Base-by-base conservation (phyloP, 768 basidiomycete genomes). In the Pluteus cervinus region DNA sequence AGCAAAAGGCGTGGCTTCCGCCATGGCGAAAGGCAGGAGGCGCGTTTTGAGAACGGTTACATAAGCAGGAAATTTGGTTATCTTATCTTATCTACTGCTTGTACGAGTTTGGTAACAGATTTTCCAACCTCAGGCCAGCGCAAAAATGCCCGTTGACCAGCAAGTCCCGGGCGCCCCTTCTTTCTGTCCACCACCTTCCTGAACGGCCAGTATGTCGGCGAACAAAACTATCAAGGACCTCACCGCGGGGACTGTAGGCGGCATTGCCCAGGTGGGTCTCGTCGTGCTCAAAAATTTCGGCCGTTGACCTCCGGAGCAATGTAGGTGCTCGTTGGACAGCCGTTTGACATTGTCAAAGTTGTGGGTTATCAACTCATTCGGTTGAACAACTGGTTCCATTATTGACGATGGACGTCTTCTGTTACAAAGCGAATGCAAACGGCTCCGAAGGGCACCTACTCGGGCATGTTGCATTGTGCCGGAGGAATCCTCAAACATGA, bases 321-420 rank as follows among this genome's bases (percentile, higher is more conserved):
- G 15, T 37, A 88, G 85, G 86, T 90, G 42, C 69, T 91, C 31
- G 88, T 91, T 32, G 90, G 89, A 33, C 88, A 94, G 59, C 92
- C 92, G 9, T 97, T 97, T 60, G 92, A 97, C 60, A 92, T 94
- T 46, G 87, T 92, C 65, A 96, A 96, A 81, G 88, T 92, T 64
- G 88, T 90, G 55, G 56, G 86, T 76, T 45, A 22, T 22, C 15
- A 35, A 41, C 33, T 42, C 28, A 15, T 37, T 11, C 15, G 24
- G 20, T 16, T n/a, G n/a, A 21, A 8, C 24, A 18, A 11, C 21
- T 29, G 8, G 22, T 9, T 16, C 11, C 8, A 24, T 5, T 8
- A 15, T 33, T 30, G 12, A 33, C 30, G 29, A 28, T 25, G 37
- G 17, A 24, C 31, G 41, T 23, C 24, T 36, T 39, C 40, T 23